phyloP scores from a whole-genome alignment of 768 basidiomycete species.

The Cytidiella melzeri region DNA sequence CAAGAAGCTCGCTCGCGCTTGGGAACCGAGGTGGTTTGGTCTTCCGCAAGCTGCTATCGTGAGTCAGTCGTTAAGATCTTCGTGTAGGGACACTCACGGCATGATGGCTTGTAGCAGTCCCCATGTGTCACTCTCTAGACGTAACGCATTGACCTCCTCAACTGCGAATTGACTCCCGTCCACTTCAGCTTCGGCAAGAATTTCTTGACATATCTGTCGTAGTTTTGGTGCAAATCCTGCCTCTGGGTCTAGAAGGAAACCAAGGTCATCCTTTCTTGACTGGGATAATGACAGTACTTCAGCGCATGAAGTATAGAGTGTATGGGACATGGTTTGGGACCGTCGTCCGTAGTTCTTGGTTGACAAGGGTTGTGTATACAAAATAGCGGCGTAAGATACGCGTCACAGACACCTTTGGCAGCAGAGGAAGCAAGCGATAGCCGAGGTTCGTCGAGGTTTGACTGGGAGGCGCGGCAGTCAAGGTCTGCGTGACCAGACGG shows the following conservation, averaged over 20 bases:
- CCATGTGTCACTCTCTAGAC: conserved; percentile 81
- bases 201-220: conserved; percentile 43
- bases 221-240: conserved; percentile 68
- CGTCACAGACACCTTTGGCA: too few relatives aligned
- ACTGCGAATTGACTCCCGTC: conserved; percentile 30
- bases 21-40: conserved; percentile 43
- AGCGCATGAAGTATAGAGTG: conserved; percentile 60
- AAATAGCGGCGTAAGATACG: too few relatives aligned
- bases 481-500: too few relatives aligned
- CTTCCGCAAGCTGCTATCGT: conserved; percentile 53
- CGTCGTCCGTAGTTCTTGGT: too few relatives aligned
- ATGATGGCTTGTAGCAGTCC: conserved; percentile 69
- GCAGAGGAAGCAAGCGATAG: too few relatives aligned
- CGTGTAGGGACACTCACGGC: conserved; percentile 54
- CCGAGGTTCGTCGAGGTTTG: too few relatives aligned
- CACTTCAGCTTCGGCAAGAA: conserved; percentile 46
- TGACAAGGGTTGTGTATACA: too few relatives aligned
- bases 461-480: too few relatives aligned
- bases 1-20: conserved; percentile 49
- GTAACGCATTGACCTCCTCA: conserved; percentile 56
- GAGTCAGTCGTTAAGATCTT: background rate
- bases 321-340: conserved; percentile 34
- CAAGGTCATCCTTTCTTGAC: conserved; percentile 46
- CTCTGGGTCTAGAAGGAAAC: conserved; percentile 55
- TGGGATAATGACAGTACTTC: conserved; percentile 60